Base-by-base conservation (phyloP, 352 stramenopile genomes). In the Phytopythium helicoides region DNA sequence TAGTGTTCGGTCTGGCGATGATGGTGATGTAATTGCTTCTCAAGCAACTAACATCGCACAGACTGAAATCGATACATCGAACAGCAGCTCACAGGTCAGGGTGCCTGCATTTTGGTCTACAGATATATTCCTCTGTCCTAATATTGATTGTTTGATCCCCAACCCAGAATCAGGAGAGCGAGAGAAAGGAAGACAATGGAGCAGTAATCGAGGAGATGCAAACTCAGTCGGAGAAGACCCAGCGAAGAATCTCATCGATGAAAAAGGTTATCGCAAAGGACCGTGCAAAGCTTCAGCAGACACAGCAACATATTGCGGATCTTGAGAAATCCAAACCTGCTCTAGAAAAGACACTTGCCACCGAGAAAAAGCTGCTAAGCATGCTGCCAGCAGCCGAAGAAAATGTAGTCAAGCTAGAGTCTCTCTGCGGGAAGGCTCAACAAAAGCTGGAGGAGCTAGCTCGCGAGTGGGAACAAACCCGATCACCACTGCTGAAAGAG, bases 361-460 rank as follows among this genome's bases (percentile, higher is more conserved):
- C 56, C 21, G 66, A 84, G 33, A 75, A 78, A 15, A 68, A 92
- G 46, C 42, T 88, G 12, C 51, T 94, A 16, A 55, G 60, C 6
- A 79, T 94, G 54, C 57, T 95, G 8, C 75, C 83, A 7, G 65
- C 90, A 9, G 82, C 82, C 0, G 51, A 76, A 36, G 68, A 65
- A 21, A 90, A 94, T 35, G 85, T 94, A 35, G 60, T 47, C 6
- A 92, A 86, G 38, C 57, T 95, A 0, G 63, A 94, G 52, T 67
- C 42, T 9, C 73, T 89, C 56, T 93, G 81, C 55, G 58, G 51
- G 11, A 70, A 61, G 47, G 86, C 79, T 14, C 56, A 68, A 14
- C 47, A 54, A 26, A 88, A 88, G 46, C 71, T 92, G 21, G 33
- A 51, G 0, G 56, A 79, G 26, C 69, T 94, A 22, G 53, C 54